Evolutionary conservation across 2,329 filamentous ascomycete species (phyloP), one percentile per base, ranked within the genome.

Genomic region (Cladosporium sphaerospermum): DNA sequence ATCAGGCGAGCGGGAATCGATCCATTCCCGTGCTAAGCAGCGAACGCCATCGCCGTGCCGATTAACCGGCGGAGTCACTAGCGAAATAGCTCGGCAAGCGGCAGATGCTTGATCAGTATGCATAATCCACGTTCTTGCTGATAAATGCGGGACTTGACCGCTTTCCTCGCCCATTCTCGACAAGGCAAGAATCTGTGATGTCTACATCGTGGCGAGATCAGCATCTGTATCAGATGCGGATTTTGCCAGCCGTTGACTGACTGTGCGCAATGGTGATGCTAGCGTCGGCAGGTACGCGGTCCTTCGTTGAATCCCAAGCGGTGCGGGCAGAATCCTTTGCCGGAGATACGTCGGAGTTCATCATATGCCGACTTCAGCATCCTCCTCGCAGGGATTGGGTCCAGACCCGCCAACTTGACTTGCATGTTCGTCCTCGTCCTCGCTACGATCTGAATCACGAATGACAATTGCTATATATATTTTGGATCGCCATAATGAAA

Each of bases 91-190:
- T 28, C 23, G 23, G 23, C 23, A 28, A 28, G 16, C 47, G 47
- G 47, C 39, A 50, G 39, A 50, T 42, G 47, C 47, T 50, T 50
- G 47, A 36, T 50, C 16, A 33, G 10, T 50, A 50, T 50, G 47
- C 47, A 43, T 50, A 50, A 50, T 14, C 23, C 34, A 28, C 28
- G 14, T 4, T 31, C 19, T 37, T 37, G 14, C 14, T 9, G 10
- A 9, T 8, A 18, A 46, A 28, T 28, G 23, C 23, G 23, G 23
- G 4, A 28, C 23, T 28, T 28, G 23, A 7, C 32, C 7, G 16
- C 8, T 43, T 18, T 37, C 32, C 5, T 5, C 7, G 23, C 23
- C 5, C 23, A 28, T 28, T 28, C 23, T 28, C 23, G 23, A 28
- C 23, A 28, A 28, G 23, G 23, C 23, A 5, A 7, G 23, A 28